phyloP scores from a whole-genome alignment of 768 basidiomycete genomes.

The Steccherinum ochraceum region DNA sequence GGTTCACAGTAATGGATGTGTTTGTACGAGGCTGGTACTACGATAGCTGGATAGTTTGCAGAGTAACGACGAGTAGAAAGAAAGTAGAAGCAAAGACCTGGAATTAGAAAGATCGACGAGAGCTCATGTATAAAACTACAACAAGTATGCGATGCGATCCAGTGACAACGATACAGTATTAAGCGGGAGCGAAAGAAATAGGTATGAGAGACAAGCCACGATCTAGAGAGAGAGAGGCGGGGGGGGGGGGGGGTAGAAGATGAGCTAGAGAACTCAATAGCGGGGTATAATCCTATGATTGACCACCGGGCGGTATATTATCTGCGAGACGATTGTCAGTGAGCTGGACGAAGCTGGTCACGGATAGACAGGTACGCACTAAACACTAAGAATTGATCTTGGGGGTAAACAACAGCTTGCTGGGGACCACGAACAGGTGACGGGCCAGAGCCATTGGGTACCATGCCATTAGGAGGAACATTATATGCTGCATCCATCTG shows the following conservation, averaged over 20 bases:
- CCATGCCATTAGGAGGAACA: slow-evolving; percentile 20
- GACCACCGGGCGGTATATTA: slow-evolving; percentile 10
- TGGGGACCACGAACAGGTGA: neutral
- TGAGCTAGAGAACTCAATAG: neutral
- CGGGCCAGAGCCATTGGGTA: slow-evolving; percentile 7
- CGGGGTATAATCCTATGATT: slow-evolving; percentile 5
- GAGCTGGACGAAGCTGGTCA: too few species aligned
- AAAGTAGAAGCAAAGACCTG: neutral
- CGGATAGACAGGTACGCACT: slow-evolving; percentile 18
- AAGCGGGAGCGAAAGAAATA: neutral
- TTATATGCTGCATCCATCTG: slow-evolving; percentile 27
- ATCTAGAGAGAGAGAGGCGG: neutral
- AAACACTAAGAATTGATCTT: slow-evolving; percentile 22
- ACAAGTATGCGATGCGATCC: neutral
- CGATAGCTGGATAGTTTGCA: too few species aligned
- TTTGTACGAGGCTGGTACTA: neutral
- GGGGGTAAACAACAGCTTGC: slow-evolving; percentile 15
- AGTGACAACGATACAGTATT: neutral
- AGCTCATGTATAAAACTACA: neutral
- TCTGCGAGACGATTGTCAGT: slow-evolving; percentile 7
- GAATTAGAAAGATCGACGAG: neutral
- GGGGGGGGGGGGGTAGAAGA: too few species aligned
- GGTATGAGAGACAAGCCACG: neutral
- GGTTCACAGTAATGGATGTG: neutral
- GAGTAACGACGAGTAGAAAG: neutral